Base-by-base conservation (phyloP, 495 filamentous ascomycete genomes). In the Trichocladium uniseriatum region DNA sequence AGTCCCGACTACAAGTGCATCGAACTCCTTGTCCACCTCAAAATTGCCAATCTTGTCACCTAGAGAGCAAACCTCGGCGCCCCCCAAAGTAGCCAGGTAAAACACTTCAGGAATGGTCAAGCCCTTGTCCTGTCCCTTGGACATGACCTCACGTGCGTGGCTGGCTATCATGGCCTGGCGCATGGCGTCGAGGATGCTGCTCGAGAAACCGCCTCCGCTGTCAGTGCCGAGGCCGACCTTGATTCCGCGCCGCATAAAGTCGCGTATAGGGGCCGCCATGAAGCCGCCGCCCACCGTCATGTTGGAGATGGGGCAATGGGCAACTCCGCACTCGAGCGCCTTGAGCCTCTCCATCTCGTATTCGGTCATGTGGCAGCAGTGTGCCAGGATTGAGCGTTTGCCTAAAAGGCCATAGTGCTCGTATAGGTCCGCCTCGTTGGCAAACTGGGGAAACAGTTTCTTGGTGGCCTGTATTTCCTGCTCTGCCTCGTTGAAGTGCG, bases 191-290 rank as follows among this genome's bases (percentile, higher is more conserved):
- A 81, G 55, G 14, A 82, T 81, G 34, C 72, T 75, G n/a, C 64
- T 66, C 5, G 75, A 77, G 58, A 73, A 79, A 18, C 81, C 82
- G n/a, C 82, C 82, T 3, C 79, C 79, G 45, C 76, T 79, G 50
- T 86, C 82, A 0, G 82, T 84, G 0, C 82, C 82, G 15, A 86
- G 59, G 0, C 79, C 81, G 11, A 86, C 78, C 53, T 83, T 83
- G 45, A 84, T 75, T 0, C 72, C 80, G 4, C 69, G 66, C 9
- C 68, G 60, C 10, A 84, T 57, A 46, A 80, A 79, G 34, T 75
- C 73, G 18, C 79, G 68, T 1, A 82, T 62, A 0, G 78, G 79
- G 4, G 80, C 79, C 3, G 79, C 75, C 69, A 81, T 79, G 45
- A 80, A 81, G 11, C 71, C 72, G 11, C 70, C 75, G 13, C 77